Evolutionary conservation across 805 yeast genomes (phyloP).

Genomic region (Metschnikowia continentalis): DNA sequence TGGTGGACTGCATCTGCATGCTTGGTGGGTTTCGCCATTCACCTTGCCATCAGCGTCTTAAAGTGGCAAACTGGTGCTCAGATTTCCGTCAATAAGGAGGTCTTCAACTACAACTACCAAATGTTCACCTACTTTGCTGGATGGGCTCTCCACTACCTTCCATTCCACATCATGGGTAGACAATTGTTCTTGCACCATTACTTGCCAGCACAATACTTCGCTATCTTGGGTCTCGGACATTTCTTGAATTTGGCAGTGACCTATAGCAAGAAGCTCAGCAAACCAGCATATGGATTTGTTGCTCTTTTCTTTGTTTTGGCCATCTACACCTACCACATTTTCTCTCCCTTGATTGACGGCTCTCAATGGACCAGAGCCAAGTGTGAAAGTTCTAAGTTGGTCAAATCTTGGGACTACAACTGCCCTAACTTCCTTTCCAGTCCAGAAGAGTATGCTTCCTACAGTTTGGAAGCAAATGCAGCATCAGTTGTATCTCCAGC

Average conservation of each 20-base stretch:
- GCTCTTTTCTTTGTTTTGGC: conserved; percentile 47
- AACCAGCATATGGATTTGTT: conserved; percentile 43
- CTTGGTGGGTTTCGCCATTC: conserved; percentile 47
- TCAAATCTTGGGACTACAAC: conserved; percentile 82
- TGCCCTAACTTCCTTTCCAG: conserved; percentile 54
- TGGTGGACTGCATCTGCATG: conserved; percentile 70
- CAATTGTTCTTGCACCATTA: conserved; percentile 93
- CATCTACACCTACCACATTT: conserved; percentile 51
- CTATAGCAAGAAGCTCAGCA: conserved; percentile 37
- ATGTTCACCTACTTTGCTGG: conserved; percentile 61
- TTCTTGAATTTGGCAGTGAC: conserved; percentile 48
- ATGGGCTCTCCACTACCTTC: conserved; percentile 67
- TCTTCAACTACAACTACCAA: conserved; percentile 63
- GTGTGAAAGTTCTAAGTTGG: conserved; percentile 59
- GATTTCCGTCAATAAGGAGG: conserved; percentile 47
- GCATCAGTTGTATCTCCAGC: conserved; percentile 4
- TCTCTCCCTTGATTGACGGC: conserved; percentile 76
- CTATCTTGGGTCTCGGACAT: conserved; percentile 72
- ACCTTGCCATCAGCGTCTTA: conserved; percentile 43
- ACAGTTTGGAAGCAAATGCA: conserved; percentile 4
- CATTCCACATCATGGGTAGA: conserved; percentile 85
- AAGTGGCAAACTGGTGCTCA: conserved; percentile 57
- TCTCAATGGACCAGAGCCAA: conserved; percentile 67
- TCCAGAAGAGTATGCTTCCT: conserved; percentile 22
- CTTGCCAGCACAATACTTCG: conserved; percentile 88